phyloP scores from a whole-genome alignment of 495 filamentous ascomycete genomes.

The Lepraria neglecta region DNA sequence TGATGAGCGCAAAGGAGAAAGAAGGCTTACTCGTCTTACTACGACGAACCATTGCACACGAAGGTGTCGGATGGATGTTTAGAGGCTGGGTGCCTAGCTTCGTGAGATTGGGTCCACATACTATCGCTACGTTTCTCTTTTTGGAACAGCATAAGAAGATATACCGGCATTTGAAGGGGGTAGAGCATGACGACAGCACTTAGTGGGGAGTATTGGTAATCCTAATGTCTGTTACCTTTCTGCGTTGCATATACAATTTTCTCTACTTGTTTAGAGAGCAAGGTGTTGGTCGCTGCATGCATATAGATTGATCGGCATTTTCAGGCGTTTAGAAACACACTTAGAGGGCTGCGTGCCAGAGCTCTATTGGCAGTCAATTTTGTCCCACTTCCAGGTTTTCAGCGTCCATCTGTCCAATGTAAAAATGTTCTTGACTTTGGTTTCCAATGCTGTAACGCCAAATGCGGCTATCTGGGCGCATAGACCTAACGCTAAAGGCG shows the following conservation, averaged over 20 bases:
- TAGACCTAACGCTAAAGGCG: too few relatives aligned
- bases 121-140: slow-evolving; percentile 90
- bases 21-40: slow-evolving; percentile 55
- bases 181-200: slow-evolving; percentile 22
- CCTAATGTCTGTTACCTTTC: neutral
- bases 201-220: neutral
- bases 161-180: slow-evolving; percentile 43
- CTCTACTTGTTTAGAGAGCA: neutral
- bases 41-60: slow-evolving; percentile 62
- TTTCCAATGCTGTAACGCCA: too few relatives aligned
- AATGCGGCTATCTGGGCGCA: too few relatives aligned
- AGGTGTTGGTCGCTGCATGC: slow-evolving; percentile 8
- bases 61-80: slow-evolving; percentile 88
- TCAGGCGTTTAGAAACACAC: neutral
- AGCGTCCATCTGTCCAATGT: too few relatives aligned
- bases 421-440: too few relatives aligned
- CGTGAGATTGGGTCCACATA: slow-evolving; percentile 85
- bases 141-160: slow-evolving; percentile 69
- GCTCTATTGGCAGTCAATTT: too few relatives aligned
- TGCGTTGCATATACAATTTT: neutral
- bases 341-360: too few relatives aligned
- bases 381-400: too few relatives aligned
- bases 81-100: slow-evolving; percentile 98
- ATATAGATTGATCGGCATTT: neutral
- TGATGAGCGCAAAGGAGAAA: slow-evolving; percentile 69